Conservation (phyloP, 805 yeast species). For the Pichia manshurica region DNA sequence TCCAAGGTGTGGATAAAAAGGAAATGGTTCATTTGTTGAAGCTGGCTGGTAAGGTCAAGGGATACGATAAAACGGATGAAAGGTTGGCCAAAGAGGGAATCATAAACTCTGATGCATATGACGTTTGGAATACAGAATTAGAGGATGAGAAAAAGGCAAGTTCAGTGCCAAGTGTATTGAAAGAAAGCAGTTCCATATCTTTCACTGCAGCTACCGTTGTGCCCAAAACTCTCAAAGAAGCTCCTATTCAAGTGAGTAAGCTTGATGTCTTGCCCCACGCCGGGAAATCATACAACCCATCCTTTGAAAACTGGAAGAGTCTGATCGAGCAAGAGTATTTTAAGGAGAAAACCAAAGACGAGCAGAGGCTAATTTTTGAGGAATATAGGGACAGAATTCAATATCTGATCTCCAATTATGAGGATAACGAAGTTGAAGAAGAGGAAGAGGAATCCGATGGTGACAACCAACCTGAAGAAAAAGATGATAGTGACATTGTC, state of each 20-base stretch:
- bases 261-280: constrained; percentile 58
- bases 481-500: constrained; percentile 30
- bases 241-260: constrained; percentile 51
- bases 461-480: constrained; percentile 34
- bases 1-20: constrained; percentile 59
- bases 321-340: constrained; percentile 62
- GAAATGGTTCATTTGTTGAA: constrained; percentile 64
- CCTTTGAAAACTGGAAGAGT: constrained; percentile 73
- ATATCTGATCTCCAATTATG: constrained; percentile 56
- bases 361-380: constrained; percentile 52
- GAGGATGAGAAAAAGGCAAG: constrained; percentile 15
- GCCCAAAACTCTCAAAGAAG: constrained; percentile 50
- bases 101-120: constrained; percentile 43
- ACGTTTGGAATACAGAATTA: constrained; percentile 55
- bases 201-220: constrained; percentile 46
- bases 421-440: constrained; percentile 49
- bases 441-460: constrained; percentile 37
- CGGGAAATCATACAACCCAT: constrained; percentile 92
- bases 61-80: constrained; percentile 47
- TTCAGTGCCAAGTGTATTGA: constrained; percentile 36
- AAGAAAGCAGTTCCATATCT: constrained; percentile 29
- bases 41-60: constrained; percentile 66
- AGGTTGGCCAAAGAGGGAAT: constrained; percentile 61
- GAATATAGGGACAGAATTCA: constrained; percentile 61
- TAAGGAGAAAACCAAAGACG: constrained; percentile 62